Evolutionary conservation across 2,329 filamentous ascomycete species (phyloP).

Genomic region (Fusarium anthophilum): DNA sequence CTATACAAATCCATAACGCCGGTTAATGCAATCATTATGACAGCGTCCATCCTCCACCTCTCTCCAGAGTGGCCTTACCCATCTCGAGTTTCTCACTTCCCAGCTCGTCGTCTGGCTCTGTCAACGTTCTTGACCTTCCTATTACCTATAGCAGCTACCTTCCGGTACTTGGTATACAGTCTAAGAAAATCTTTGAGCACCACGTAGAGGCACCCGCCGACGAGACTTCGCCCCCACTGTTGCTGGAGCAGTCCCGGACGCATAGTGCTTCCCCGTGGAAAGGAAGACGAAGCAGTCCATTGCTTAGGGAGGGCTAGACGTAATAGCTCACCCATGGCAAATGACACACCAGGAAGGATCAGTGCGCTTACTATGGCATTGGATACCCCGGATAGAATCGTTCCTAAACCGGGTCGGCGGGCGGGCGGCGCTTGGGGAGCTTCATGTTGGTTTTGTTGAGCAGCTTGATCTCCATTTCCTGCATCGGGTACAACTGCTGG

Average conservation of each 20-base stretch:
- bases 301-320: constrained; percentile 72
- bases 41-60: neutral
- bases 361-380: constrained; percentile 66
- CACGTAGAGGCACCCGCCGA: constrained; percentile 89
- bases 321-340: constrained; percentile 79
- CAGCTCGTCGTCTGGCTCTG: constrained; percentile 50
- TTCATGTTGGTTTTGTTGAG: constrained; percentile 42
- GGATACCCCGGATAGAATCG: constrained; percentile 54
- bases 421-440: constrained; percentile 49
- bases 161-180: constrained; percentile 71
- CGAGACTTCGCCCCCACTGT: constrained; percentile 87
- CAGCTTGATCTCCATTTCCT: constrained; percentile 1
- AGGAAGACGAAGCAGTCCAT: constrained; percentile 64
- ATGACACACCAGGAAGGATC: constrained; percentile 83
- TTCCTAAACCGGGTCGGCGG: constrained; percentile 47
- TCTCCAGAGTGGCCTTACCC: constrained; percentile 3
- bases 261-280: constrained; percentile 37
- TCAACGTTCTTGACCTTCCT: constrained; percentile 64
- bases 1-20: constrained; percentile 30
- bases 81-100: constrained; percentile 41
- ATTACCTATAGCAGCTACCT: constrained; percentile 64
- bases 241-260: constrained; percentile 78
- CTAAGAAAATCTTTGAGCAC: constrained; percentile 76
- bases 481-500: constrained; percentile 1
- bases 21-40: constrained; percentile 27